Percentiles rank a stretch among this genome's conserved stretches.
Evolutionary conservation across 2,329 filamentous ascomycete species (phyloP).

Genomic region (Chrysosporium keratinophilum): DNA sequence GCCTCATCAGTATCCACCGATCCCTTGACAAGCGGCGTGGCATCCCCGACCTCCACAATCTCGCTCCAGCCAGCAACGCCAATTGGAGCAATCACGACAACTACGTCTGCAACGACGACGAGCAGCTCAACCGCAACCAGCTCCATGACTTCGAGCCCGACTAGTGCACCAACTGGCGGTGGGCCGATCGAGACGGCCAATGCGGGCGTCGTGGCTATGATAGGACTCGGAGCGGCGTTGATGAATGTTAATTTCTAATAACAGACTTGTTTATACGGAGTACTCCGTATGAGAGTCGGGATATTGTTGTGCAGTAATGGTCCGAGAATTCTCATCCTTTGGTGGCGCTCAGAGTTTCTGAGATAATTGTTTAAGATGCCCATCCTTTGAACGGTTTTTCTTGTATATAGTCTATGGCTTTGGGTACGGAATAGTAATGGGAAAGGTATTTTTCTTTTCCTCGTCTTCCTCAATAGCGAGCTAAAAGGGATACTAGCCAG

Average conservation of each 20-base stretch:
- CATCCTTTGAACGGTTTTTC: too few relatives aligned
- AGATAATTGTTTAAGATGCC: too few relatives aligned
- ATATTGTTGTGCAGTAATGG: too few relatives aligned
- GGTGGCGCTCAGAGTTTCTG: too few relatives aligned
- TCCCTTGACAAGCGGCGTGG: slow-evolving; percentile 48
- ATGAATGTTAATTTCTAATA: slow-evolving; percentile 7
- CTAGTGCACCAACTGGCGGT: slow-evolving; percentile 27
- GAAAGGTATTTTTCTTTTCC: too few relatives aligned
- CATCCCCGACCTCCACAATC: slow-evolving; percentile 36
- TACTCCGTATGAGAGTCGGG: neutral
- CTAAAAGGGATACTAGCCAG: too few relatives aligned
- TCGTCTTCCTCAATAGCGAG: too few relatives aligned
- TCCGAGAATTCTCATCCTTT: too few relatives aligned
- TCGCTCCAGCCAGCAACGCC: slow-evolving; percentile 22
- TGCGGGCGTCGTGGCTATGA: slow-evolving; percentile 39
- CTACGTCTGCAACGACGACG: slow-evolving; percentile 1
- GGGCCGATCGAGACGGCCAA: slow-evolving; percentile 27
- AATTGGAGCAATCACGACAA: slow-evolving; percentile 2
- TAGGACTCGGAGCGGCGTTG: slow-evolving; percentile 35
- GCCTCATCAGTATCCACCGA: slow-evolving; percentile 41
- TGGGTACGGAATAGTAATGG: too few relatives aligned
- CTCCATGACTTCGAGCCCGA: slow-evolving; percentile 2
- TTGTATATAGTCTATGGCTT: too few relatives aligned
- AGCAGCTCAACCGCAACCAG: neutral
- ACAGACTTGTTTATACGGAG: neutral